Base-by-base conservation (phyloP, 371 early-diverging fungal species). In the Apophysomyces elegans region DNA sequence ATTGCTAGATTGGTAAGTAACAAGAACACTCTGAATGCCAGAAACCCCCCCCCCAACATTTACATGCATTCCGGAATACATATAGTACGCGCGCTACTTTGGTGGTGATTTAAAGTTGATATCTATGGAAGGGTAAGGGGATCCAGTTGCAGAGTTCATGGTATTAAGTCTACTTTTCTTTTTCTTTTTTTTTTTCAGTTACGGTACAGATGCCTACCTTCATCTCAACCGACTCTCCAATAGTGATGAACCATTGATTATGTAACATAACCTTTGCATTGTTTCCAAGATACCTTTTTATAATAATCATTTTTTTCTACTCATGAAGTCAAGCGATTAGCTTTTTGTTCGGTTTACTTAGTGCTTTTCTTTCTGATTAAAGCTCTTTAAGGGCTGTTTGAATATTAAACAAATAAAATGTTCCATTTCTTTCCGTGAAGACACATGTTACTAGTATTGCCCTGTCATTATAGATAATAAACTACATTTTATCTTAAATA, bases 121-220 rank as follows among this genome's bases (percentile, higher is more conserved):
- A 65, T 93, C 93, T 39, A 97, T 97, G 97, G 99, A 97, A 79
- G 97, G 97, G 81, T 94, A 91, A 75, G 84, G 32, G 32, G 2
- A 26, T 26, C 32, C 32, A 26, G 32, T 26, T 3, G 32, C 32
- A 26, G 32, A 26, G 32, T 26, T 26, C 32, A 26, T 26, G 32
- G 2, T 3, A 26, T 26, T 26, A 26, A 26, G 32, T 26, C 32
- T 26, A 26, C 2, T 26, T 26, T 26, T 26, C 32, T 26, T 26
- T 26, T 26, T 26, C 32, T 26, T 26, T 44, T 56, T 58, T 58
- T 0, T 18, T 18, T 18, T n/a, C 75, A 86, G 89, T 46, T 93
- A 91, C 66, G 95, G 96, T 57, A 98, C 99, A 26, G 98, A 98
- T 76, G 96, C 94, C 8, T 98, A 98, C 74, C 79, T 98, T 43